These are phyloP conservation scores for Globisporangium spiculum DNA, from an alignment of 352 stramenopile genomes.

Conservation along the genomic window DNA sequence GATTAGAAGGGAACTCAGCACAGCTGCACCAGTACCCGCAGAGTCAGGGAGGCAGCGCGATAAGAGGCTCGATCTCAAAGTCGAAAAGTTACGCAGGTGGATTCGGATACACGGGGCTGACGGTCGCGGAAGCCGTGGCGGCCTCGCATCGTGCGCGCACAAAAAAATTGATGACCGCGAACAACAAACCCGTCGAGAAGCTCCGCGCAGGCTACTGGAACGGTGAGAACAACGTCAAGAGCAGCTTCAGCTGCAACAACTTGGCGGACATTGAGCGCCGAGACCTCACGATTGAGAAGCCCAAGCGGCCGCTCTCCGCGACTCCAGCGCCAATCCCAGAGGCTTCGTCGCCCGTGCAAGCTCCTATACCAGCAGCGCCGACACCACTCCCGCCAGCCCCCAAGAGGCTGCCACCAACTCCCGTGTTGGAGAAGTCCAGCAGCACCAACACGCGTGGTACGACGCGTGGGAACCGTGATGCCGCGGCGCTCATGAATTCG, in stretches of 20 bases:
- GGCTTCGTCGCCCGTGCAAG: neutral
- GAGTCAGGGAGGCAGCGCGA: slow-evolving; percentile 4
- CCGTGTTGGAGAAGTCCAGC: slow-evolving; percentile 26
- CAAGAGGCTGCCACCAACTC: slow-evolving; percentile 4
- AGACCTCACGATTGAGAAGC: slow-evolving; percentile 39
- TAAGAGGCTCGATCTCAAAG: slow-evolving; percentile 38
- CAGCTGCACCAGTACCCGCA: slow-evolving; percentile 2
- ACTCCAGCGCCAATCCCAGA: neutral
- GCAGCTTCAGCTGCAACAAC: slow-evolving; percentile 84
- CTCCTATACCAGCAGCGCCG: neutral
- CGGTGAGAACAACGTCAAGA: slow-evolving; percentile 64
- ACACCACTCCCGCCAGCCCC: slow-evolving; percentile 3
- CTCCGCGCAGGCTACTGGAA: slow-evolving; percentile 74
- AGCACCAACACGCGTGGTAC: slow-evolving; percentile 42
- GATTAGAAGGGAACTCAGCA: neutral
- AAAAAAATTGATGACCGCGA: slow-evolving; percentile 30
- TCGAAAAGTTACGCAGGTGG: slow-evolving; percentile 57
- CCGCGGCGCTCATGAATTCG: slow-evolving; percentile 26
- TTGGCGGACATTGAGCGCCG: slow-evolving; percentile 58
- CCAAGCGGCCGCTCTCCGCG: slow-evolving; percentile 8
- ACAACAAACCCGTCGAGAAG: slow-evolving; percentile 33
- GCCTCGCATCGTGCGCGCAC: slow-evolving; percentile 62
- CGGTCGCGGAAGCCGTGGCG: slow-evolving; percentile 58
- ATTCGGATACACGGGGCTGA: slow-evolving; percentile 51
- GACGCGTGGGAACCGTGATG: slow-evolving; percentile 26